phyloP scores from a whole-genome alignment of 768 basidiomycete species.

The Termitomyces bulborhizus region DNA sequence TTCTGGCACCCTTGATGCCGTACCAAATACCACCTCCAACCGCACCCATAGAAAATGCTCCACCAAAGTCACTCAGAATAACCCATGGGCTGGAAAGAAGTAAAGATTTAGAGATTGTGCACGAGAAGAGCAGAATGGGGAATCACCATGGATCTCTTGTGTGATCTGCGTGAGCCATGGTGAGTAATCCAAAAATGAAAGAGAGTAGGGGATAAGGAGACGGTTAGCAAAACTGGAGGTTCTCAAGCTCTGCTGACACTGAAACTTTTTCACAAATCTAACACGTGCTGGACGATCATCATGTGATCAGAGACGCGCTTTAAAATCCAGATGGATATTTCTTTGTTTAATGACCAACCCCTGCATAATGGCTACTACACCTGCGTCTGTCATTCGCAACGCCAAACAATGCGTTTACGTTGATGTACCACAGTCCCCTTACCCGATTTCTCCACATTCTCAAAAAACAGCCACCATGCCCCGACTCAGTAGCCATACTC shows the following conservation, averaged over 20 bases:
- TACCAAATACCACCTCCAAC: conserved; percentile 99
- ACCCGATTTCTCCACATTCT: conserved; percentile 18
- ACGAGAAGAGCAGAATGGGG: neutral
- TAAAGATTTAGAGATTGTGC: neutral
- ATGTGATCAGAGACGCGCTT: conserved; percentile 28
- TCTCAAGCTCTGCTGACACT: conserved; percentile 1
- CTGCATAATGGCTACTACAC: conserved; percentile 21
- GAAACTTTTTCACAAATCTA: conserved; percentile 26
- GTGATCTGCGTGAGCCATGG: conserved; percentile 88
- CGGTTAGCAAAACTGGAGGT: conserved; percentile 8
- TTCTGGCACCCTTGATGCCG: conserved; percentile 95
- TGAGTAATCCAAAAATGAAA: conserved; percentile 9
- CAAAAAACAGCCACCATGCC: neutral
- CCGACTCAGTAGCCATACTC: conserved; percentile 16
- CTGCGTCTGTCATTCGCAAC: conserved; percentile 22
- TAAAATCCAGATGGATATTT: conserved; percentile 1
- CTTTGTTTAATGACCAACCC: conserved; percentile 13
- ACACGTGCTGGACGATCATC: conserved; percentile 22
- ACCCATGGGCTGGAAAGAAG: conserved; percentile 80
- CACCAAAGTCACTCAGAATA: conserved; percentile 96
- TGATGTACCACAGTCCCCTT: conserved; percentile 49
- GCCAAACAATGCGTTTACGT: conserved; percentile 45
- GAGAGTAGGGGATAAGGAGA: conserved; percentile 4
- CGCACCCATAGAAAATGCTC: conserved; percentile 96
- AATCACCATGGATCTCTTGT: conserved; percentile 85